Base-by-base conservation (phyloP, 345 rosid species). In the Arabis hirsuta region DNA sequence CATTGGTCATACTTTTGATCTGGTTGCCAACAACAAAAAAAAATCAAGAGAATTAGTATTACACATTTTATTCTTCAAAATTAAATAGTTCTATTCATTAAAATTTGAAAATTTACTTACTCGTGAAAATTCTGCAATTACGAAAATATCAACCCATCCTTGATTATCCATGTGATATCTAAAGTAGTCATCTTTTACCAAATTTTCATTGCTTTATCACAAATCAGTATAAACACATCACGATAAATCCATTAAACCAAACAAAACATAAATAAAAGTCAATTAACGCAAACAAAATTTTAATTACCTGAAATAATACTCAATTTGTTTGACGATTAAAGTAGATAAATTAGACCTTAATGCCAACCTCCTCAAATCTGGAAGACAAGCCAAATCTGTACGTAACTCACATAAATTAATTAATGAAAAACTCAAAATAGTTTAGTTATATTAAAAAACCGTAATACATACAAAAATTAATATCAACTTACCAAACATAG, bases 301-400 rank as follows among this genome's bases (percentile, higher is more conserved):
- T 55, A 14, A 0, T 19, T 34, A 69, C 73, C 65, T 56, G 24
- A 69, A 69, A 45, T 69, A 69, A 69, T 56, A 69, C 1, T 57
- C 27, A 34, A 69, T 45, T n/a, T 46, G 73, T 8, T 0, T 12
- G 24, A 22, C 24, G 31, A 69, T 47, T 26, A 5, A 9, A n/a
- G 56, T 22, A 7, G 56, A 2, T 24, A 69, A 45, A 46, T 4
- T 26, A 4, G 65, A 32, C 1, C 0, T 3, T 31, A 57, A 6
- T 57, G 73, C 56, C 12, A 2, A 5, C 3, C 7, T 69, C 27
- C 73, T 69, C 3, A 13, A 0, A 2, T 34, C 0, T 1, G 65
- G 57, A 58, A 69, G 10, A 3, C 24, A 3, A 0, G 65, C 24
- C 36, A 69, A 58, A 47, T 69, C 41, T 69, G 39, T 9, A 36